phyloP scores from a whole-genome alignment of 352 stramenopile genomes.

The Globisporangium nagaii region DNA sequence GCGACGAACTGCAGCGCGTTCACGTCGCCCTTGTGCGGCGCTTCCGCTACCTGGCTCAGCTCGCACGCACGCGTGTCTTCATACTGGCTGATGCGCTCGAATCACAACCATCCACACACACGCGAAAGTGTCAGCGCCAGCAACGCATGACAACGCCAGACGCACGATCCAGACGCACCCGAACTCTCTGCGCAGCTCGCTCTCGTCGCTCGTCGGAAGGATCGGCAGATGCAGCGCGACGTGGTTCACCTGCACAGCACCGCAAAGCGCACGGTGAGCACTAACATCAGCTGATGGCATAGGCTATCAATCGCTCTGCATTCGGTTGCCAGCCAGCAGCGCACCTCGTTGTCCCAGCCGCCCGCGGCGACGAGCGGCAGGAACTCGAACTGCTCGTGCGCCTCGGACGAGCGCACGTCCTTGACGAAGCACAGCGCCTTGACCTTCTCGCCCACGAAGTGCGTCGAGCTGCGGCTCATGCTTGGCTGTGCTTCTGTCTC shows the following conservation, averaged over 20 bases:
- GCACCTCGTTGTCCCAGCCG: conserved; percentile 52
- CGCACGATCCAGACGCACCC: conserved; percentile 13
- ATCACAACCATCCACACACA: neutral
- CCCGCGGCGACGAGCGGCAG: conserved; percentile 55
- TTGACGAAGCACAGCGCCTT: conserved; percentile 56
- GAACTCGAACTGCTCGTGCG: conserved; percentile 22
- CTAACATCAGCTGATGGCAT: neutral
- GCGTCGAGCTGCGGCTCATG: conserved; percentile 33
- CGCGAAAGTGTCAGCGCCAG: neutral
- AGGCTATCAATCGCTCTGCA: neutral
- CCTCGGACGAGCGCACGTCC: conserved; percentile 39
- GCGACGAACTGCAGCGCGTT: conserved; percentile 56
- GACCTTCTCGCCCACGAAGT: conserved; percentile 63
- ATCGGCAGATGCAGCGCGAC: conserved; percentile 49
- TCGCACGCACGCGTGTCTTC: conserved; percentile 23
- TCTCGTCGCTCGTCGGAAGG: conserved; percentile 34
- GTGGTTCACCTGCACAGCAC: conserved; percentile 30
- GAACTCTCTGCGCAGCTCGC: conserved; percentile 40
- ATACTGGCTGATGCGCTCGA: neutral
- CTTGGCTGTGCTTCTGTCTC: conserved; percentile 5
- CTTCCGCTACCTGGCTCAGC: conserved; percentile 37
- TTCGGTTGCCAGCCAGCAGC: neutral
- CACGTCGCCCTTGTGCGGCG: conserved; percentile 49
- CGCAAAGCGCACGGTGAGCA: neutral
- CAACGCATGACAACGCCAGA: neutral